Base-by-base conservation (phyloP, 192 early-diverging fungal species). In the Coemansia sp. region DNA sequence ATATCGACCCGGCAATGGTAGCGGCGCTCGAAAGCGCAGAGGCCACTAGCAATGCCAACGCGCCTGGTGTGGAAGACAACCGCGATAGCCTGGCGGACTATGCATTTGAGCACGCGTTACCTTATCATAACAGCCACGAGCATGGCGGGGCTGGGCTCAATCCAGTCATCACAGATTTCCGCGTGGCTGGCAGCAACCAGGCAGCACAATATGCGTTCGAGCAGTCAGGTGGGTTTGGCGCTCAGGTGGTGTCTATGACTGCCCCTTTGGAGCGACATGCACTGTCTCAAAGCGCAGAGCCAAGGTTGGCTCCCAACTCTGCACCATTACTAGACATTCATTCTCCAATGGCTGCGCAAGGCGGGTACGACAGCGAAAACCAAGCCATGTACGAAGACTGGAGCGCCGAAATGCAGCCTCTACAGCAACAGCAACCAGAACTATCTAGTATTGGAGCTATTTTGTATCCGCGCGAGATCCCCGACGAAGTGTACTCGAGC, bases 381-480 rank as follows among this genome's bases (percentile, higher is more conserved):
- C 41, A 69, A 23, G 21, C 62, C 10, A 25, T 34, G 12, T 36
- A 57, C 27, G 53, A 67, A 12, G 53, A 66, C 46, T 36, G 23
- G 38, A 57, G 50, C 6, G 42, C 34, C 11, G 23, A 44, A 3
- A 32, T 69, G 67, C 67, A 37, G 37, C 41, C 29, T 0, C 36
- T 32, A 37, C 58, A 63, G 50, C 51, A 68, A 23, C 60, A 27
- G 12, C 25, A 25, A 14, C 51, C 53, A 12, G 32, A 23, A 1
- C 11, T 45, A 7, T 45, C 57, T 31, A 55, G 61, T 14, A 41
- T 29, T 38, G 75, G 75, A 0, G 72, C 77, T 23, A 44, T 75
- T 12, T 39, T 67, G 32, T 62, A 63, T 12, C 72, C 78, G 21
- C 74, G 78, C 31, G 72, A 73, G 31, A 29, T 81, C 7, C 72